Evolutionary conservation across 164 flowering plant species (phyloP).

Genomic region (Tinospora cordifolia): DNA sequence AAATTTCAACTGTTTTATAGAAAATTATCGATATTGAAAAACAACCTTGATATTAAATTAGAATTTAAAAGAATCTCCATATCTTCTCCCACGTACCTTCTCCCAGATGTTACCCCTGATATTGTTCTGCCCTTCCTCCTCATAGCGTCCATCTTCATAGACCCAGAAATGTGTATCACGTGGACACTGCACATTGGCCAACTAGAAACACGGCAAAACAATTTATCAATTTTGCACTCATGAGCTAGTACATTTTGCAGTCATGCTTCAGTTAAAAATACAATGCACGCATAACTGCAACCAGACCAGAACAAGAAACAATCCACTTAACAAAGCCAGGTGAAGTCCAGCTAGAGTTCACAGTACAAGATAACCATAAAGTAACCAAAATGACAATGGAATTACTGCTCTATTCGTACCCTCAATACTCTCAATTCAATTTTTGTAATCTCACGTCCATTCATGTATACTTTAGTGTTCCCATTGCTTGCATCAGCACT

Average conservation of each 20-base stretch:
- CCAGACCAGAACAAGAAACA: no score
- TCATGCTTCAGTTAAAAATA: background rate
- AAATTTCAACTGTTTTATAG: constrained; percentile 11
- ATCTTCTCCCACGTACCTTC: constrained; percentile 88
- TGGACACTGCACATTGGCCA: constrained; percentile 94
- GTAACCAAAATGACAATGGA: background rate
- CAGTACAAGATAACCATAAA: background rate
- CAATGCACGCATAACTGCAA: no score
- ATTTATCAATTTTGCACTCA: background rate
- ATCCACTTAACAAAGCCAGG: no score
- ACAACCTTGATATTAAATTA: background rate
- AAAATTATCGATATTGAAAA: constrained; percentile 3
- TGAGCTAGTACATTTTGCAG: background rate
- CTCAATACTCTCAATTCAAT: constrained; percentile 70
- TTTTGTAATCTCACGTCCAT: constrained; percentile 89
- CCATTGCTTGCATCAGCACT: constrained; percentile 80
- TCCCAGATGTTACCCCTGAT: constrained; percentile 95
- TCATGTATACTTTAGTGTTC: constrained; percentile 78
- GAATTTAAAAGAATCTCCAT: background rate
- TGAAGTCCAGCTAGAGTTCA: background rate
- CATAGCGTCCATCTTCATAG: constrained; percentile 95
- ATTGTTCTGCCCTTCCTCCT: constrained; percentile 97
- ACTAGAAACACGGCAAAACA: constrained; percentile 31
- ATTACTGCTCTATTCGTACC: constrained; percentile 31
- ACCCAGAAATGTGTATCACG: constrained; percentile 99